Conservation (phyloP, 2,329 filamentous ascomycete species). For the Fusarium guadeloupense region DNA sequence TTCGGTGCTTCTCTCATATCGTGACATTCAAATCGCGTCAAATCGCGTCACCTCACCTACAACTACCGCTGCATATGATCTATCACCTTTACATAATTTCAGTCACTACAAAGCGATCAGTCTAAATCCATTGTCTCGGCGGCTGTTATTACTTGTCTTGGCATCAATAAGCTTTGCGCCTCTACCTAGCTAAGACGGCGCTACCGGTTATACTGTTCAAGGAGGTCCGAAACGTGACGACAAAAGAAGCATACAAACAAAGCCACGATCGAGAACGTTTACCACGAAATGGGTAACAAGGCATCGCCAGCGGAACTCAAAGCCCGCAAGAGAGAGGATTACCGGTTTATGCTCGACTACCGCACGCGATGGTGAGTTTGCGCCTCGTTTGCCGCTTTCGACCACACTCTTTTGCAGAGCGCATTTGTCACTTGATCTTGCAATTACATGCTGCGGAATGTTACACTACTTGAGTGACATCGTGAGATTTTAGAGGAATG, state of each 20-base stretch:
- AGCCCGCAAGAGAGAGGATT: conserved; percentile 73
- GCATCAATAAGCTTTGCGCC: conserved; percentile 19
- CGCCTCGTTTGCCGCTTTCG: conserved; percentile 2
- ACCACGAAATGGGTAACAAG: conserved; percentile 23
- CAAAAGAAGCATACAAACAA: background rate
- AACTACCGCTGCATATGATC: background rate
- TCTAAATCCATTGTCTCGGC: conserved; percentile 20
- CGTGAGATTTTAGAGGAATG: conserved; percentile 9
- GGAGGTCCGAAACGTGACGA: background rate
- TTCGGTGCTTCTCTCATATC: background rate
- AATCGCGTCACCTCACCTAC: background rate
- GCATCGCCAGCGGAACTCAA: conserved; percentile 57
- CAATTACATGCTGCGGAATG: conserved; percentile 13
- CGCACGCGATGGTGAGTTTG: conserved; percentile 79
- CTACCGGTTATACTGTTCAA: background rate
- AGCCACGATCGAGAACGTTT: conserved; percentile 10
- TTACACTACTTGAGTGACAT: conserved; percentile 9
- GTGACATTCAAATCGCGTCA: background rate
- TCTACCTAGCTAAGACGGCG: conserved; percentile 20
- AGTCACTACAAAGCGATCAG: background rate
- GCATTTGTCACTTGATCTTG: background rate
- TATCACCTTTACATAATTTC: conserved; percentile 2
- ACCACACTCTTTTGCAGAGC: background rate
- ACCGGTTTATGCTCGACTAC: conserved; percentile 82
- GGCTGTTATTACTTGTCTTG: conserved; percentile 3